Evolutionary conservation across 352 stramenopile species (phyloP), one percentile per base, ranked within the genome.

Genomic region (Phytophthora fragariae): DNA sequence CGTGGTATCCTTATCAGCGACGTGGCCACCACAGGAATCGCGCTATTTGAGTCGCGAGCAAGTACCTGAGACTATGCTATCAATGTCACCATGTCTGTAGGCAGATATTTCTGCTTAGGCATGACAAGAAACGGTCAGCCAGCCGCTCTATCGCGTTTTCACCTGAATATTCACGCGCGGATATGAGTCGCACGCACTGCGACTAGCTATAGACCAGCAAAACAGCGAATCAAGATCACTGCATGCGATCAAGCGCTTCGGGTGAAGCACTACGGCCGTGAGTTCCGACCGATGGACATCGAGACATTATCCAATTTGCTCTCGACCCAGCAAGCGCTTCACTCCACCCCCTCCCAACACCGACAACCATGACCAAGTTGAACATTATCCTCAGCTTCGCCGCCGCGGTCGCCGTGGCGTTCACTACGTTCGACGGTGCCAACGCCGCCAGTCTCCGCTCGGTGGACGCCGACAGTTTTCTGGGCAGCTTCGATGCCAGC

Each of bases 301-400:
- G n/a, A 33, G 14, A 10, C 65, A 72, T 61, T 72, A 41, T 35
- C 57, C 17, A 55, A 72, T 65, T 61, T 49, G 47, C 57, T 37
- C 57, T 66, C 31, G 37, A 66, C 47, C 41, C 5, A 68, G 9
- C 57, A 61, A 66, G 37, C 17, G 19, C 35, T 35, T 27, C 46
- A 60, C 54, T 10, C 17, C 52, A 7, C 37, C 52, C n/a, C 29
- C 49, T 52, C 24, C 27, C 44, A 27, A 46, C 57, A 53, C 39
- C 19, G 59, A 5, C 35, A 62, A 69, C 19, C 35, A 76, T 72
- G 63, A 65, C 63, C 70, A 76, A 76, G 56, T 56, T 76, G 44
- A 76, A 64, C 56, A 29, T 68, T 54, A 64, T 76, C 44, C 50
- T 76, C 39, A 69, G 50, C 57, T 65, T 76, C 46, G 63, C 57